These are phyloP conservation scores for Sporisorium sorghi DNA, from an alignment of 1,284 basidiomycete genomes.

Conservation along the genomic window DNA sequence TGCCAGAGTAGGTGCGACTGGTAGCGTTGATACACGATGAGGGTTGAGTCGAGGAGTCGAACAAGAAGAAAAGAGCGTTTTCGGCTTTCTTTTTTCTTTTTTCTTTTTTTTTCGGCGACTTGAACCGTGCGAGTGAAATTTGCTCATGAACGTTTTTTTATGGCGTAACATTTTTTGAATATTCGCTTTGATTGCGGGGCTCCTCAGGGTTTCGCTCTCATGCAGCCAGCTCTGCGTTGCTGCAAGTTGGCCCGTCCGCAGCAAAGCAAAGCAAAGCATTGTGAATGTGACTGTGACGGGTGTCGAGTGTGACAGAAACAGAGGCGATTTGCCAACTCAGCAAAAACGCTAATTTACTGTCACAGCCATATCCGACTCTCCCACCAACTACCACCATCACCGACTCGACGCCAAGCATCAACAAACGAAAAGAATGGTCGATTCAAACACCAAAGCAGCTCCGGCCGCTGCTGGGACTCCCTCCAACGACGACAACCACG, in stretches of 20 bases:
- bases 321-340: too few relatives aligned
- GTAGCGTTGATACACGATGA: too few relatives aligned
- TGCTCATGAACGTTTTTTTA: not conserved
- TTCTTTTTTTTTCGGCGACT: not conserved
- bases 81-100: too few relatives aligned
- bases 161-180: not conserved
- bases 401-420: too few relatives aligned
- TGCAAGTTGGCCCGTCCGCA: not conserved
- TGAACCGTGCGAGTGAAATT: constrained; percentile 1
- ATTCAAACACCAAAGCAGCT: constrained; percentile 20
- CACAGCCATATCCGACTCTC: too few relatives aligned
- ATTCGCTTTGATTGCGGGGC: not conserved
- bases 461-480: not conserved
- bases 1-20: too few relatives aligned
- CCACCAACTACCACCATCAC: too few relatives aligned
- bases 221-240: not conserved
- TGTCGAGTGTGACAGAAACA: not conserved
- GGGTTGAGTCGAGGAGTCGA: too few relatives aligned
- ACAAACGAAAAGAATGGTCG: constrained; percentile 20
- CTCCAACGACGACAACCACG: not conserved
- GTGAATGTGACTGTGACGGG: not conserved
- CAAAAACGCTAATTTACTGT: too few relatives aligned
- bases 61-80: not conserved
- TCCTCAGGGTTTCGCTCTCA: too few relatives aligned
- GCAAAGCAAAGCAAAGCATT: too few relatives aligned